Evolutionary conservation across 2,329 filamentous ascomycete genomes (phyloP), one percentile per base, ranked within the genome.

Genomic region (Monascus ruber): DNA sequence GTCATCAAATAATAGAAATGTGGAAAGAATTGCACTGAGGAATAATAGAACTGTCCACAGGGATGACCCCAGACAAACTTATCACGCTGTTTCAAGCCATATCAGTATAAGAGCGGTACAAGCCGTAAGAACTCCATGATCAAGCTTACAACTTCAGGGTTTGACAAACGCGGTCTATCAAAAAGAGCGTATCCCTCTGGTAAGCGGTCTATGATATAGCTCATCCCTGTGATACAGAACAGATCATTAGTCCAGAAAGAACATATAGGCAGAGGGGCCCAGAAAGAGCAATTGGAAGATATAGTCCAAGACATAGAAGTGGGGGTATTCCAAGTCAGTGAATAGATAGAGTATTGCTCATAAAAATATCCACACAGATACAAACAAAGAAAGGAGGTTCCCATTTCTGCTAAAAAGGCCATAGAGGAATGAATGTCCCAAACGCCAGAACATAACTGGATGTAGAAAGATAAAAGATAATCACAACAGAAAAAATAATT

Each of bases 21-120:
- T 0, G 70, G 68, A 36, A 67, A 74, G 46, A 77, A 77, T 4
- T 69, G 58, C 17, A 65, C 65, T 0, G 70, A 65, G 0, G 76
- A 79, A 34, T 75, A 67, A 40, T 73, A 79, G 10, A 55, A 59
- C 35, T 60, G 59, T 5, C 67, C 66, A 5, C 57, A 55, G 0
- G 73, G 74, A 51, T 80, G 74, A 0, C 77, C 77, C 40, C 65
- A 79, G 0, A 79, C 56, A 40, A 72, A 77, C 36, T 69, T 66
- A 51, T 79, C 76, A 6, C 67, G 49, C 52, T 73, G 54, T 17
- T 48, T 43, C 38, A 47, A 36, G 26, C 8, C 9, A 28, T 3
- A 10, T 29, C 28, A 29, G 28, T 29, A 29, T 29, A 29, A 6
- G 28, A 10, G 6, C 28, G 2, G 17, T 17, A n/a, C 11, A 34